Base-by-base conservation (phyloP, 768 basidiomycete species). In the Porphyrellus cyaneotinctus region DNA sequence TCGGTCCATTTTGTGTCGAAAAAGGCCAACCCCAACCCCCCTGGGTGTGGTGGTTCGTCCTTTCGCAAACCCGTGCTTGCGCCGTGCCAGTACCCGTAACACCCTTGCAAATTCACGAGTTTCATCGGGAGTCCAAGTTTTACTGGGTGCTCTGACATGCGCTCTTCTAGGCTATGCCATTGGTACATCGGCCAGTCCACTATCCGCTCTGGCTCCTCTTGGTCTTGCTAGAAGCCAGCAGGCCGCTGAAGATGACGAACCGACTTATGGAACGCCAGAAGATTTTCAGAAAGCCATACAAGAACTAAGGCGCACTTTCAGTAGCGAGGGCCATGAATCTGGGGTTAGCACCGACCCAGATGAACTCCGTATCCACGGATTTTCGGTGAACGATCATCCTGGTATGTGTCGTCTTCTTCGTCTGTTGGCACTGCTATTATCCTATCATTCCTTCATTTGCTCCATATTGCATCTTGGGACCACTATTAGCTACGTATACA, bases 231-330 rank as follows among this genome's bases (percentile, higher is more conserved):
- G 37, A 33, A 49, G 26, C n/a, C 43, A 2, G 8, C 50, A 37
- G 37, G 20, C 24, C 31, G 14, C 37, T 8, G 43, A 30, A 18
- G 57, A 54, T 7, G 48, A 46, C 14, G 32, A 70, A 43, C 67
- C 70, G 6, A 61, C 59, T 15, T 85, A 81, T 57, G 85, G 82
- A 13, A 70, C 80, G 10, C 70, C 73, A 1, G 59, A 72, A 18
- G 86, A 87, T 47, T 81, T 84, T 55, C 56, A 72, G 42, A 59
- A 66, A 4, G 84, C 83, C 1, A 79, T 87, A 33, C 59, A 64
- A 41, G 83, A 82, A 28, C 67, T 88, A 12, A 71, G 63, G 43
- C 47, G 14, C 13, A 55, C 70, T 4, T 79, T 84, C 47, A 17
- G 38, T 23, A 17, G 23, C 17, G 51, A 38, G 20, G 39, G 24